Conservation (phyloP, 345 rosid species). For the Brassica incana region DNA sequence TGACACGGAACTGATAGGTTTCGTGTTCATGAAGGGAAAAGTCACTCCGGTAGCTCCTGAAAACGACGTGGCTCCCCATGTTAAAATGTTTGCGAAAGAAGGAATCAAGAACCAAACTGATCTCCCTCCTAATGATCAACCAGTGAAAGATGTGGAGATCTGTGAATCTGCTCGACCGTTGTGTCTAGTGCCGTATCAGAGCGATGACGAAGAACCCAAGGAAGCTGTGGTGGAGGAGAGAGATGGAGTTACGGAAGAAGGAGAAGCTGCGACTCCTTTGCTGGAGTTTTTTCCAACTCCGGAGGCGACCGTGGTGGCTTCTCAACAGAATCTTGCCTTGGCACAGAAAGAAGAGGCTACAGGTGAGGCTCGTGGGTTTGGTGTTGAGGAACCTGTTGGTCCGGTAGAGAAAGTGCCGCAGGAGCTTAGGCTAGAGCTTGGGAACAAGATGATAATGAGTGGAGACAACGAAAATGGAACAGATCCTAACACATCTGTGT, state of each 20-base stretch:
- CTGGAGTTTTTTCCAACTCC: constrained; percentile 32
- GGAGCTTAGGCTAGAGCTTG: constrained; percentile 41
- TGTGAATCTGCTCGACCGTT: constrained; percentile 38
- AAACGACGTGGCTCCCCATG: constrained; percentile 70
- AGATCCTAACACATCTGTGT: not conserved
- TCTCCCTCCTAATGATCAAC: constrained; percentile 38
- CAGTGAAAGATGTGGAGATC: constrained; percentile 27
- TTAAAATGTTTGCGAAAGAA: constrained; percentile 49
- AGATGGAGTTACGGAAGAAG: not conserved
- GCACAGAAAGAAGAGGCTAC: constrained; percentile 21
- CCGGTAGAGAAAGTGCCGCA: constrained; percentile 30
- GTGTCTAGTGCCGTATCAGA: constrained; percentile 21
- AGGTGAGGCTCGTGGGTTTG: constrained; percentile 33
- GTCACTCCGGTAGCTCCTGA: constrained; percentile 49
- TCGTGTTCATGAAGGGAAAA: not conserved
- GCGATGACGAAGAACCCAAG: constrained; percentile 27
- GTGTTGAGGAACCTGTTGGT: constrained; percentile 28
- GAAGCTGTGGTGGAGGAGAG: constrained; percentile 26
- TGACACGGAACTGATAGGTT: constrained; percentile 24
- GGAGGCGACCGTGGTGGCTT: constrained; percentile 25
- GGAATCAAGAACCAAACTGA: constrained; percentile 43
- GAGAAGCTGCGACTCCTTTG: constrained; percentile 19
- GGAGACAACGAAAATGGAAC: constrained; percentile 10
- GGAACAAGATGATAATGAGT: constrained; percentile 24
- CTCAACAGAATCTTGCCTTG: constrained; percentile 21